Evolutionary conservation across 2,329 filamentous ascomycete genomes (phyloP).

Genomic region (Blastomyces silverae): DNA sequence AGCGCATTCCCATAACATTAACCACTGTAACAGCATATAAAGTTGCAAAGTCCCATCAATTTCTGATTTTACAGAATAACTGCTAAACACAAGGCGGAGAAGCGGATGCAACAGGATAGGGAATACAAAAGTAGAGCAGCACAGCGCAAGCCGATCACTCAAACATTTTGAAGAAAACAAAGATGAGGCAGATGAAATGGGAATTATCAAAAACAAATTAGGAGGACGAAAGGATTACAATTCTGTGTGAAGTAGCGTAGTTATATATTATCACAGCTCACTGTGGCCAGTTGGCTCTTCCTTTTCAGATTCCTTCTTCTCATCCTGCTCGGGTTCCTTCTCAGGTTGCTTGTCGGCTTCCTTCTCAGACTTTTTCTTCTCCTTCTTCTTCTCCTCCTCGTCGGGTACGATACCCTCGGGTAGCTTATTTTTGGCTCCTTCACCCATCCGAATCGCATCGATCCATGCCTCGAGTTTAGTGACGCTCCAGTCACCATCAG

Average conservation of each 20-base stretch:
- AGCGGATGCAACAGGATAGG: neutral
- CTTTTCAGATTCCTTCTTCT: conserved; percentile 28
- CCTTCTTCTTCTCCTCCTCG: conserved; percentile 28
- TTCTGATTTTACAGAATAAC: neutral
- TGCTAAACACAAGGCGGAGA: neutral
- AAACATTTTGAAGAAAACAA: neutral
- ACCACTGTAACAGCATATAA: neutral
- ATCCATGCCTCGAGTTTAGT: conserved; percentile 74
- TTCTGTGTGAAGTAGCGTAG: neutral
- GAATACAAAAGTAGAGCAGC: neutral
- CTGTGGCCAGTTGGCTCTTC: conserved; percentile 41
- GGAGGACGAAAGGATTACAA: neutral
- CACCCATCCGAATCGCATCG: conserved; percentile 82
- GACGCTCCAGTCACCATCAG: conserved; percentile 46
- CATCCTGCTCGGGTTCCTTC: conserved; percentile 20
- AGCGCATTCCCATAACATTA: neutral
- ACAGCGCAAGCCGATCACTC: neutral
- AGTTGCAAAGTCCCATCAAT: neutral
- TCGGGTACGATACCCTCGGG: conserved; percentile 54
- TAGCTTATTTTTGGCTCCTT: conserved; percentile 70
- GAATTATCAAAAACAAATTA: neutral
- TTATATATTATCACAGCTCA: conserved; percentile 33
- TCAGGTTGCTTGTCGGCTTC: conserved; percentile 41
- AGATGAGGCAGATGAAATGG: neutral
- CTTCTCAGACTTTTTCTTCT: conserved; percentile 51